Conservation (phyloP, 192 early-diverging fungal genomes). For the Coemansia sp. region DNA sequence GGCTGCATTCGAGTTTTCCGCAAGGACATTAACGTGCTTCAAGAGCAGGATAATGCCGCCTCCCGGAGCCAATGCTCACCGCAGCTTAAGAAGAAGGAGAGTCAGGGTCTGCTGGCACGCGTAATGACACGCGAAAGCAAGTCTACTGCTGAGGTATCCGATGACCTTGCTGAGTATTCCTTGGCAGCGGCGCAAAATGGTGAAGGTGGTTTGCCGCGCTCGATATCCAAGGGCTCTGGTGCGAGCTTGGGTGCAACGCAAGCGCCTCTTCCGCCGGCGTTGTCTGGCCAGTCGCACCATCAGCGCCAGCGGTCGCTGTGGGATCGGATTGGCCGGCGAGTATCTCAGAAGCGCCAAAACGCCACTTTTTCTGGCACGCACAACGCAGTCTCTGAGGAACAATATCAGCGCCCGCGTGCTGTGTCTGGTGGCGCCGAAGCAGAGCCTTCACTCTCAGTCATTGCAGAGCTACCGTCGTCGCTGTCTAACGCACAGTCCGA, state of each 20-base stretch:
- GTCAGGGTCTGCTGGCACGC: conserved; percentile 18
- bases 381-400: neutral
- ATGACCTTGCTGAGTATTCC: conserved; percentile 10
- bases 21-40: conserved; percentile 55
- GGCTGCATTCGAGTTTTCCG: conserved; percentile 68
- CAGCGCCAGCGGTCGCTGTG: conserved; percentile 35
- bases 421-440: conserved; percentile 1
- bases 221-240: neutral
- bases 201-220: neutral
- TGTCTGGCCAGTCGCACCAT: conserved; percentile 5
- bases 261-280: conserved; percentile 3
- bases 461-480: conserved; percentile 10
- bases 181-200: neutral
- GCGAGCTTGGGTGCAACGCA: neutral
- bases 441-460: conserved; percentile 5
- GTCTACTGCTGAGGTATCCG: neutral
- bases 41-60: neutral
- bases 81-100: conserved; percentile 17
- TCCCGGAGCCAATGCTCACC: conserved; percentile 6
- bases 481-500: neutral
- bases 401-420: conserved; percentile 7
- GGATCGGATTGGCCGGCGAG: conserved; percentile 27
- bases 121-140: conserved; percentile 8
- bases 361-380: conserved; percentile 14
- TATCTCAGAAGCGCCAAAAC: conserved; percentile 26